Base-by-base conservation (phyloP, 2,329 filamentous ascomycete species). In the Dactylellina leptospora region DNA sequence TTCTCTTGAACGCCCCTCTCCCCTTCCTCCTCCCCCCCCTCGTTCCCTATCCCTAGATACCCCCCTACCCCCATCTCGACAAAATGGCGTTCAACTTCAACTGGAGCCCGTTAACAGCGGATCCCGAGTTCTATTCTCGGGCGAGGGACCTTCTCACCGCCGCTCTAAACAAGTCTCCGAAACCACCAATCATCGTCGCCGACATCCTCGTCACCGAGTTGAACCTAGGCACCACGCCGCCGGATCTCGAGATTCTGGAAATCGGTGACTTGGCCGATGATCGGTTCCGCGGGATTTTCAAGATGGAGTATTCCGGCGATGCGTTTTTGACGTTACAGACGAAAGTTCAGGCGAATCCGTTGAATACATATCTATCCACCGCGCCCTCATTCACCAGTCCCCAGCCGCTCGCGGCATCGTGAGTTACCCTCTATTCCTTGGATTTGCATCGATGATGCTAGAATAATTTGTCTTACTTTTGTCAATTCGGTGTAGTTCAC, bases 1-100 rank as follows among this genome's bases (percentile, higher is more conserved):
- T 13, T 63, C 40, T 44, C 54, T 55, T 72, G 33, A 72, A 64
- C 53, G 38, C 25, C 28, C 18, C 45, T 28, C 30, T 44, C 33
- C 55, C 48, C 30, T 36, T 33, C 38, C 20, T 28, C 53, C 25
- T 38, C 25, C 10, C 27, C 36, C 36, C 48, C 20, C 38, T 30
- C 13, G n/a, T n/a, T n/a, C n/a, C n/a, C n/a, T n/a, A n/a, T n/a
- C 10, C 18, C 44, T 16, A 16, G 36, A 38, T n/a, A 38, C 11
- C 33, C 16, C 16, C 3, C 11, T 38, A 38, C 33, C 33, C 16
- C 16, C 11, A 38, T 16, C 59, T 48, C 68, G 61, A 61, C 60
- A 70, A n/a, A n/a, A 99, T 99, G 95, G 95, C 95, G 77, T 99
- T 99, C 90, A 97, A 97, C 85, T 99, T 99, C 90, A 97, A 97